Conservation (phyloP, 179 eudicot genomes). For the Vitellaria paradoxa region DNA sequence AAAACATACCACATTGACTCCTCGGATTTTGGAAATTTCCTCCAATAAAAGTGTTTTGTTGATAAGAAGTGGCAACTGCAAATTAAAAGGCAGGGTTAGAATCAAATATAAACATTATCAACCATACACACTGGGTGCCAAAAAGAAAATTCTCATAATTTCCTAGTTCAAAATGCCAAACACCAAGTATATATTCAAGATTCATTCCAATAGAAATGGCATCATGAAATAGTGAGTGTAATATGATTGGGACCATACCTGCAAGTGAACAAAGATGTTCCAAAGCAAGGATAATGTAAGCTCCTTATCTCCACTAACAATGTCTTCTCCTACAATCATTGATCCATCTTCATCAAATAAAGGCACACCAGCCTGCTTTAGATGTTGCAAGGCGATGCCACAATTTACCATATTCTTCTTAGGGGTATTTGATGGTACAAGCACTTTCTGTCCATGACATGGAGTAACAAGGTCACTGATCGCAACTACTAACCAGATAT, state of each 20-base stretch:
- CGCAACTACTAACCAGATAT: background rate
- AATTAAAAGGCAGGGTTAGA: background rate
- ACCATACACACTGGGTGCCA: background rate
- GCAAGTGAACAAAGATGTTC: slow-evolving; percentile 90
- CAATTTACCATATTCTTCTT: slow-evolving; percentile 80
- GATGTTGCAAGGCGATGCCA: slow-evolving; percentile 67
- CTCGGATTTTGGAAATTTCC: slow-evolving; percentile 65
- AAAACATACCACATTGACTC: slow-evolving; percentile 49
- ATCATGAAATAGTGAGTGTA: background rate
- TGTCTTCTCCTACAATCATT: slow-evolving; percentile 59
- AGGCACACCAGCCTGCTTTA: slow-evolving; percentile 70
- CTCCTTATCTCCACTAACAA: slow-evolving; percentile 84
- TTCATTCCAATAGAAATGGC: background rate
- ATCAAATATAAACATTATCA: background rate
- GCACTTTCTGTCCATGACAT: slow-evolving; percentile 64
- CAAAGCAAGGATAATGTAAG: slow-evolving; percentile 76
- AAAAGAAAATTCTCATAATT: slow-evolving; percentile 6
- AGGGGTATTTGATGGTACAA: slow-evolving; percentile 67
- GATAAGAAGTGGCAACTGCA: slow-evolving; percentile 85
- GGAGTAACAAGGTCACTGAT: slow-evolving; percentile 14
- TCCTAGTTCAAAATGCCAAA: slow-evolving; percentile 9
- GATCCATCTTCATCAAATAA: slow-evolving; percentile 73
- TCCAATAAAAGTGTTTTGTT: slow-evolving; percentile 48
- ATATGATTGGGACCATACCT: slow-evolving; percentile 40
- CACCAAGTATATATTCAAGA: background rate